A percentile compares a stretch with the other conserved stretches of the same genome.
Conservation (phyloP, 2,329 filamentous ascomycete species). For the Lecanoromycetidae sp. region DNA sequence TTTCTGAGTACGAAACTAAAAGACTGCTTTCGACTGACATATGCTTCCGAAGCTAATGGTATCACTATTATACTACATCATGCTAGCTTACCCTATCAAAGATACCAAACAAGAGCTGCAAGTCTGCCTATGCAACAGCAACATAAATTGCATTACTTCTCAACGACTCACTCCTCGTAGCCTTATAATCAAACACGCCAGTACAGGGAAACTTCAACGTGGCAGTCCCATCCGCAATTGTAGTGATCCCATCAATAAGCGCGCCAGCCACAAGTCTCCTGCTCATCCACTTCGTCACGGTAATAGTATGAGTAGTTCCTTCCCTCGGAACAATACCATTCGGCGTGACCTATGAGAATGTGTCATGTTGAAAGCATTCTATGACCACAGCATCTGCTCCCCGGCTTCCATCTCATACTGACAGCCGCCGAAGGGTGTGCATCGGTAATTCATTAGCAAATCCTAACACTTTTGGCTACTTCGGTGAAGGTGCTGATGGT, state of each 20-base stretch:
- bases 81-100: too few relatives aligned
- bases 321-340: background rate
- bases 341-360: constrained; percentile 4
- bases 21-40: too few relatives aligned
- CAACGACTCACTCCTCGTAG: too few relatives aligned
- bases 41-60: too few relatives aligned
- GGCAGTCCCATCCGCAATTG: constrained; percentile 5
- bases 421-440: constrained; percentile 17
- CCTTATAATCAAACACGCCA: too few relatives aligned
- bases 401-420: background rate
- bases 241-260: constrained; percentile 6
- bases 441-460: constrained; percentile 14
- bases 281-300: background rate
- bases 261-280: constrained; percentile 5
- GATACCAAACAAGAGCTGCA: too few relatives aligned
- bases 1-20: too few relatives aligned
- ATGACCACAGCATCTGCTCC: constrained; percentile 8
- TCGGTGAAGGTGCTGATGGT: constrained; percentile 7
- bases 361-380: background rate
- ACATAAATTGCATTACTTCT: too few relatives aligned
- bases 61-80: too few relatives aligned
- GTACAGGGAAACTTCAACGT: too few relatives aligned
- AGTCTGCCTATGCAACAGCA: too few relatives aligned
- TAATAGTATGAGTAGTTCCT: background rate
- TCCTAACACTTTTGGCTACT: constrained; percentile 17